Conservation (phyloP, 768 basidiomycete genomes). For the Suillus placidus region DNA sequence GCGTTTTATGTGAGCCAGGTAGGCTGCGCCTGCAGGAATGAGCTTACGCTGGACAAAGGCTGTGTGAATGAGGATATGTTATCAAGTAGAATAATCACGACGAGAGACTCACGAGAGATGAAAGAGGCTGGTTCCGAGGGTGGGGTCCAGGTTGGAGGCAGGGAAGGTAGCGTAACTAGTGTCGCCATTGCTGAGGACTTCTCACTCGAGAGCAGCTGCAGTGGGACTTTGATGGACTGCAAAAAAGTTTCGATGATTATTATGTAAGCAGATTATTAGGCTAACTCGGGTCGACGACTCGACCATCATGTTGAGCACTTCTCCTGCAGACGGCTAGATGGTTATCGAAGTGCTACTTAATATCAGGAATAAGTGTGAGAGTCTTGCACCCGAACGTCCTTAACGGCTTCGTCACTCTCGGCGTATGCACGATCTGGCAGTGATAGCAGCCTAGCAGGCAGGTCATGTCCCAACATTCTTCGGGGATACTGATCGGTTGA, state of each 20-base stretch:
- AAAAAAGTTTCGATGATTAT: slow-evolving; percentile 11
- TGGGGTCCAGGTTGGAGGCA: slow-evolving; percentile 26
- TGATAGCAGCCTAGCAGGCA: background rate
- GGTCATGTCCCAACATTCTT: background rate
- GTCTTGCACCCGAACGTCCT: background rate
- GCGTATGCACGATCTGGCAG: background rate
- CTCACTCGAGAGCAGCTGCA: background rate
- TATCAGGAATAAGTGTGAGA: background rate
- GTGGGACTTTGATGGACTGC: background rate
- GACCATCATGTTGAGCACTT: background rate
- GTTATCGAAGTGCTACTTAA: background rate
- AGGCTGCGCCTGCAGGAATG: slow-evolving; percentile 87
- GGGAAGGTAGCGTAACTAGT: slow-evolving; percentile 28
- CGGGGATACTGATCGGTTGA: background rate
- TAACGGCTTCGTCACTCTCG: background rate
- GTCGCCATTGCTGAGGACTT: slow-evolving; percentile 24
- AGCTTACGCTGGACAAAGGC: slow-evolving; percentile 53
- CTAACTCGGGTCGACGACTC: background rate
- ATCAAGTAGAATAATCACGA: slow-evolving; percentile 3
- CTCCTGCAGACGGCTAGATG: background rate
- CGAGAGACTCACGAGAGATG: slow-evolving; percentile 30
- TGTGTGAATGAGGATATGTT: slow-evolving; percentile 13
- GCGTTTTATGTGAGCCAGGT: slow-evolving; percentile 80
- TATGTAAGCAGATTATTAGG: background rate
- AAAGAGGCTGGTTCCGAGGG: slow-evolving; percentile 20